Evolutionary conservation across 306 rosid genomes (phyloP), one percentile per base, ranked within the genome.

Genomic region (Cicer judaicum): DNA sequence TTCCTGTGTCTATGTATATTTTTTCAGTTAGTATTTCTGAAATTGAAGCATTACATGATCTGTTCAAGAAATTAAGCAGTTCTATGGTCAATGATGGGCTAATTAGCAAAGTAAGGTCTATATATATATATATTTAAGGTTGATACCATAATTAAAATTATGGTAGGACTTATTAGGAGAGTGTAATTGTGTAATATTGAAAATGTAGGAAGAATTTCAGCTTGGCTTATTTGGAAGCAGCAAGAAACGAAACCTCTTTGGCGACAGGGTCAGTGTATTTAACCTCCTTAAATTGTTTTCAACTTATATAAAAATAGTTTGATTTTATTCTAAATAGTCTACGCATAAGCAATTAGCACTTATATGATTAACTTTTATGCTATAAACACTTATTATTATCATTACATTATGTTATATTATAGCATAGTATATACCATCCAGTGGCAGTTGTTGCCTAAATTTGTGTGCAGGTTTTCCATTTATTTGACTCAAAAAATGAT

Each of bases 161-260:
- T 81, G 52, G 18, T 63, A 7, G 34, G 47, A 10, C 67, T 53
- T 43, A 10, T 50, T 12, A 70, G 15, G 55, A 18, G 55, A 57
- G 68, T 41, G 64, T 59, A 59, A 34, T 12, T 29, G 12, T 11
- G 0, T 13, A 49, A 52, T 61, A 6, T 77, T 36, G 53, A 82
- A 74, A 24, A 50, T 40, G 68, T 83, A 84, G 90, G 91, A 85
- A 79, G 89, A 89, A 55, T 82, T 89, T 81, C 94, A 80, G 62
- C 88, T 85, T 11, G 86, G 85, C 55, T 63, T 89, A 70, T 74
- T 83, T 63, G 75, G 88, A 70, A 84, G 75, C 80, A 80, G 84
- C 71, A 64, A 85, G 81, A 80, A 61, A 71, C 82, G 43, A 29
- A 82, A 55, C 78, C 81, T 84, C 43, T 82, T 82, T 47, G 72